Percentiles rank a stretch among this genome's conserved stretches.
Conservation (phyloP, 495 filamentous ascomycete species). For the Margaritispora aquatica region DNA sequence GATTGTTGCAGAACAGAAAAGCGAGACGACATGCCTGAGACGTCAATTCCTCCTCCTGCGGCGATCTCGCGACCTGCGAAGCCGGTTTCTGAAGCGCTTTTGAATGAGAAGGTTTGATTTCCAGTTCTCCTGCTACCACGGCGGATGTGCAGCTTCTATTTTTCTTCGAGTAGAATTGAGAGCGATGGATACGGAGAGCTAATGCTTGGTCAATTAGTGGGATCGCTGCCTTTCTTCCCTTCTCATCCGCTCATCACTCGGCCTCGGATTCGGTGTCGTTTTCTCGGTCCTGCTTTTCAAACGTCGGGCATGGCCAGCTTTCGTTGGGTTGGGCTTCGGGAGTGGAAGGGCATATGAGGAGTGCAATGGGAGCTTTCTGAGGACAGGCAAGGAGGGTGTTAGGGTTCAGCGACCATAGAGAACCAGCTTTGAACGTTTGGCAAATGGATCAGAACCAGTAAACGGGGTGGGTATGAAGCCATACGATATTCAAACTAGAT, state of each 20-base stretch:
- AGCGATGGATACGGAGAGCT: too few relatives aligned
- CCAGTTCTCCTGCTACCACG: neutral
- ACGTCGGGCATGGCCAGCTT: constrained; percentile 92
- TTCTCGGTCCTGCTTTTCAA: constrained; percentile 98
- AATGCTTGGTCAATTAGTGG: constrained; percentile 62
- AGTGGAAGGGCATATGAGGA: constrained; percentile 96
- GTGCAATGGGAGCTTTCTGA: constrained; percentile 59
- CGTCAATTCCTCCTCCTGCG: constrained; percentile 34
- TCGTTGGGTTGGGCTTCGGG: constrained; percentile 87
- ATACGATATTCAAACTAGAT: too few relatives aligned
- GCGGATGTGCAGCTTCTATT: neutral
- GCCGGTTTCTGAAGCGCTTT: constrained; percentile 86
- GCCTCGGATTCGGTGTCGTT: constrained; percentile 91
- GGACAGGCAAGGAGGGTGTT: constrained; percentile 21
- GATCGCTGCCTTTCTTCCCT: constrained; percentile 95
- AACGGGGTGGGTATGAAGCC: too few relatives aligned
- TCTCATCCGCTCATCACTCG: constrained; percentile 89
- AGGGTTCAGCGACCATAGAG: constrained; percentile 19
- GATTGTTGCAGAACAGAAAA: neutral
- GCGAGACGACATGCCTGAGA: constrained; percentile 20
- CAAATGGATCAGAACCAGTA: neutral
- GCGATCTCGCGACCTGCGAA: constrained; percentile 49
- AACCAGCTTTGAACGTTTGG: neutral
- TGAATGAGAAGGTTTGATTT: constrained; percentile 83
- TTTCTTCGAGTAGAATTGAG: too few relatives aligned